These are phyloP conservation scores for Geosmithia flava DNA, from an alignment of 2,329 filamentous ascomycete species.

Conservation along the genomic window DNA sequence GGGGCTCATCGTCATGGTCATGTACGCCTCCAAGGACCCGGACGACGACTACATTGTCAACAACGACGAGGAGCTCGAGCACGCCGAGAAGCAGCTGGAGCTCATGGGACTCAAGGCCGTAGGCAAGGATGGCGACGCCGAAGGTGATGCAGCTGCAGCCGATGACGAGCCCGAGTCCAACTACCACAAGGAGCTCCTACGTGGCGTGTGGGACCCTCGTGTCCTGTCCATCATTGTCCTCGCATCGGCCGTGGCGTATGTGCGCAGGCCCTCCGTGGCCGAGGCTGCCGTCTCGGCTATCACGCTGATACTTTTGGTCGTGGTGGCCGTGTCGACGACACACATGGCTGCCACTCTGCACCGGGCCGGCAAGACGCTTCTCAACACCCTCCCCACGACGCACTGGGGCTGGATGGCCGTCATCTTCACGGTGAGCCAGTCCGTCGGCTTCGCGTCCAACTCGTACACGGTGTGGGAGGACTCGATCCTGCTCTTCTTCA, in stretches of 20 bases:
- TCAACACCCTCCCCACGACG: conserved; percentile 52
- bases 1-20: conserved; percentile 54
- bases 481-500: conserved; percentile 82
- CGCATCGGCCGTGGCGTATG: conserved; percentile 15
- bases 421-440: conserved; percentile 73
- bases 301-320: conserved; percentile 14
- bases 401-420: conserved; percentile 84
- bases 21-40: conserved; percentile 55
- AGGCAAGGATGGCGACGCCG: conserved; percentile 4
- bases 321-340: neutral
- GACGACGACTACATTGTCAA: conserved; percentile 41
- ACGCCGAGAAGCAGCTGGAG: conserved; percentile 45
- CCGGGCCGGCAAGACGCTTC: conserved; percentile 27
- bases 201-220: conserved; percentile 20
- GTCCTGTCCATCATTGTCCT: conserved; percentile 17
- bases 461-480: conserved; percentile 99
- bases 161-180: conserved; percentile 25
- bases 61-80: conserved; percentile 45
- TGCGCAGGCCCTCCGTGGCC: conserved; percentile 17
- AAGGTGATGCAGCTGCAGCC: conserved; percentile 4
- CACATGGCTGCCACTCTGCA: conserved; percentile 23
- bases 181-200: conserved; percentile 18
- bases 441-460: conserved; percentile 91
- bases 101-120: conserved; percentile 23
- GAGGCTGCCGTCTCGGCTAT: conserved; percentile 29